Conservation (phyloP, 176 grass and related monocot genomes). For the Zoysia japonica region DNA sequence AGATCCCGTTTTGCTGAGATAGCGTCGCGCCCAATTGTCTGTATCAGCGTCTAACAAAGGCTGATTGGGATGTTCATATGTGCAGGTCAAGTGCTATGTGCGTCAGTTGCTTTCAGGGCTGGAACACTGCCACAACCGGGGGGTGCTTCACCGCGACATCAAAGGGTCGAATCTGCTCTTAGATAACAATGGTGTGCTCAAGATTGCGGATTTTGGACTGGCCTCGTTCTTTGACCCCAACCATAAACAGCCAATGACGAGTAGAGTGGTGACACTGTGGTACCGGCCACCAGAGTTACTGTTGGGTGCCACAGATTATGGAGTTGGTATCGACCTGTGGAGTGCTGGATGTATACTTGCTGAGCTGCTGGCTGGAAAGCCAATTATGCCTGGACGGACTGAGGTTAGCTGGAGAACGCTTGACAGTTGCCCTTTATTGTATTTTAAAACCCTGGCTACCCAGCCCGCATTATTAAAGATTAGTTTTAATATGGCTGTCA, state of each 20-base stretch:
- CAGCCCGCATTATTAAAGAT: background rate
- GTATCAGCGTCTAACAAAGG: background rate
- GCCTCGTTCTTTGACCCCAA: constrained; percentile 70
- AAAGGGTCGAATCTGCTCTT: constrained; percentile 78
- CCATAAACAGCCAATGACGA: constrained; percentile 85
- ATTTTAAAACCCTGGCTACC: background rate
- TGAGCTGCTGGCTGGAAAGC: constrained; percentile 77
- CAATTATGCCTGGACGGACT: constrained; percentile 84
- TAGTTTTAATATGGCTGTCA: background rate
- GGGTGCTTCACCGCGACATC: constrained; percentile 77
- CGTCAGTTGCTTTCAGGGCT: constrained; percentile 76
- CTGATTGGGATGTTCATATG: constrained; percentile 32
- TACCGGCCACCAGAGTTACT: constrained; percentile 80
- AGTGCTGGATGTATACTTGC: constrained; percentile 85
- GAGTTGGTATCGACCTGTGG: constrained; percentile 73
- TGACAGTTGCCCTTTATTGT: constrained; percentile 1
- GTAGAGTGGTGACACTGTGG: constrained; percentile 78
- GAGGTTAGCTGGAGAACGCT: constrained; percentile 55
- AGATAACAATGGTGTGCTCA: constrained; percentile 69
- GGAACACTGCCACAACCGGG: constrained; percentile 74
- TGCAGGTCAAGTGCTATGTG: constrained; percentile 88
- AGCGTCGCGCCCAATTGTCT: background rate
- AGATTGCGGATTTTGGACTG: constrained; percentile 76
- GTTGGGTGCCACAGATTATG: constrained; percentile 74
- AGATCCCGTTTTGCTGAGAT: constrained; percentile 29